Conservation (phyloP, 805 yeast species). For the Priceomyces melissophilus region DNA sequence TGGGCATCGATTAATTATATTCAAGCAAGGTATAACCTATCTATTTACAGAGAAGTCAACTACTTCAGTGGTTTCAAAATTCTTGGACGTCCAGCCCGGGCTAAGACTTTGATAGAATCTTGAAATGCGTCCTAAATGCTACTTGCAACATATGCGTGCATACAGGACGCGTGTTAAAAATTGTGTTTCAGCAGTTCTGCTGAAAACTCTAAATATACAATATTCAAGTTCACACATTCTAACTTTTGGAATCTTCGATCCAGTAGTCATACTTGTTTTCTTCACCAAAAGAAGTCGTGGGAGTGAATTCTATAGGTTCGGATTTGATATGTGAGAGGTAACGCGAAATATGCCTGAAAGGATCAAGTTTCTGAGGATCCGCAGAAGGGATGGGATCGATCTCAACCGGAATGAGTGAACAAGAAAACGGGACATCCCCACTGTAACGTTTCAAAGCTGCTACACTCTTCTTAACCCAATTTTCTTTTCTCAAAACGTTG, state of each 20-base stretch:
- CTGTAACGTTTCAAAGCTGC: slow-evolving; percentile 14
- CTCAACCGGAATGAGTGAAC: slow-evolving; percentile 13
- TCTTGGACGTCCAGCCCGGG: too few relatives aligned
- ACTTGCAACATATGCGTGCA: too few relatives aligned
- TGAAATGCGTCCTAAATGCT: too few relatives aligned
- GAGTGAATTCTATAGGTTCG: slow-evolving; percentile 3
- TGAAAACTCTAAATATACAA: too few relatives aligned
- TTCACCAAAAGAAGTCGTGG: slow-evolving; percentile 7
- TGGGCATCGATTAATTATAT: too few relatives aligned
- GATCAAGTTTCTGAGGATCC: neutral
- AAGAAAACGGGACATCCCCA: slow-evolving; percentile 12
- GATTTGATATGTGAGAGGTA: slow-evolving; percentile 1
- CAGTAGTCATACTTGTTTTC: slow-evolving; percentile 12
- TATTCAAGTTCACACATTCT: too few relatives aligned
- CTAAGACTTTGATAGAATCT: too few relatives aligned
- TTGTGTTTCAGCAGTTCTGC: too few relatives aligned
- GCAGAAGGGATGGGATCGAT: neutral
- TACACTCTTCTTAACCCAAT: slow-evolving; percentile 16
- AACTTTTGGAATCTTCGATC: slow-evolving; percentile 5
- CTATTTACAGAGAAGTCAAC: too few relatives aligned
- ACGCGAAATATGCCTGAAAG: slow-evolving; percentile 2
- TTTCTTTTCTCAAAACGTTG: slow-evolving; percentile 18
- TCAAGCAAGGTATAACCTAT: too few relatives aligned
- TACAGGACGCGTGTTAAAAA: too few relatives aligned
- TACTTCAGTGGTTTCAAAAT: too few relatives aligned